Evolutionary conservation across 805 yeast species (phyloP).

Genomic region (Pichia membranifaciens): DNA sequence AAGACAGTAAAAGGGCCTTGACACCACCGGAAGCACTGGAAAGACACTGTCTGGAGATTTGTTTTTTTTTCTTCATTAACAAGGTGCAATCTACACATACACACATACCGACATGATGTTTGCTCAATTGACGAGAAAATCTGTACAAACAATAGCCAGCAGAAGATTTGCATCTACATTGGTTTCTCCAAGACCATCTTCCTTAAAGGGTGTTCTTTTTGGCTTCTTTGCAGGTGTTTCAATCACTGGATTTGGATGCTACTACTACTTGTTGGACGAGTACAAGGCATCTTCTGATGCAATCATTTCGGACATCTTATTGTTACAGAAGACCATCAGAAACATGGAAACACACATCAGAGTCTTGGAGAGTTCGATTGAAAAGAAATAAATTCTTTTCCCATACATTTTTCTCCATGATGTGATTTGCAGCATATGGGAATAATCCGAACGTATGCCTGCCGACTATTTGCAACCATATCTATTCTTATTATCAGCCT

Average conservation of each 20-base stretch:
- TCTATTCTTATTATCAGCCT: not conserved
- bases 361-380: conserved; percentile 42
- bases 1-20: not conserved
- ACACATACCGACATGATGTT: conserved; percentile 15
- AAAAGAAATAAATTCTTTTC: conserved; percentile 21
- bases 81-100: too few species aligned
- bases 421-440: too few species aligned
- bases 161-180: conserved; percentile 12
- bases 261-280: conserved; percentile 72
- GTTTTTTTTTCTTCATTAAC: not conserved
- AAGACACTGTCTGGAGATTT: not conserved
- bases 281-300: conserved; percentile 68
- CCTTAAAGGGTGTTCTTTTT: conserved; percentile 43
- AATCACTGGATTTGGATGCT: conserved; percentile 67
- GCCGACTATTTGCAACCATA: too few species aligned
- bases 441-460: too few species aligned
- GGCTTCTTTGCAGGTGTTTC: conserved; percentile 79
- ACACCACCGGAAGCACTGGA: too few species aligned
- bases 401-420: too few species aligned
- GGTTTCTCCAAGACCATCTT: conserved; percentile 12
- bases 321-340: conserved; percentile 51
- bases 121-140: conserved; percentile 16
- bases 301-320: conserved; percentile 66
- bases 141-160: conserved; percentile 5
- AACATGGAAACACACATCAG: conserved; percentile 26